Conservation (phyloP, 805 yeast species). For the Monosporozyma siamensis region DNA sequence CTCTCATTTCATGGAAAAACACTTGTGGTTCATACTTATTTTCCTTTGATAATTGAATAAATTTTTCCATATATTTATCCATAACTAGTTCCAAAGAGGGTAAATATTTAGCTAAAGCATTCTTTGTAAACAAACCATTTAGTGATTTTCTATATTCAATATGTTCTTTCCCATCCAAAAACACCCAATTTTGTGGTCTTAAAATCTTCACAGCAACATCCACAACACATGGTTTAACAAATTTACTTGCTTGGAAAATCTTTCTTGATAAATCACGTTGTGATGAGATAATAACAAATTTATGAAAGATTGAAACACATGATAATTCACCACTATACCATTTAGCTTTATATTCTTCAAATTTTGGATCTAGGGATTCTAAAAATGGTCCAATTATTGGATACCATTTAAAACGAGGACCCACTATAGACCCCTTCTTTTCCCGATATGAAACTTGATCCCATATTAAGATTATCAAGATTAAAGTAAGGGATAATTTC, state of each 20-base stretch:
- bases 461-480: conserved; percentile 44
- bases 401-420: conserved; percentile 81
- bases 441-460: conserved; percentile 74
- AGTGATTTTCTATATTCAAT: conserved; percentile 85
- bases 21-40: conserved; percentile 47
- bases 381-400: conserved; percentile 95
- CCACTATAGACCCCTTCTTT: conserved; percentile 82
- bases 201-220: conserved; percentile 92
- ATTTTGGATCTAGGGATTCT: conserved; percentile 90
- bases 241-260: conserved; percentile 72
- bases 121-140: conserved; percentile 79
- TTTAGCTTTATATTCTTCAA: conserved; percentile 83
- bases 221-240: conserved; percentile 94
- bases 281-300: conserved; percentile 91
- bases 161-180: conserved; percentile 91
- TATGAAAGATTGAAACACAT: conserved; percentile 96
- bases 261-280: conserved; percentile 83
- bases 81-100: conserved; percentile 79
- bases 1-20: conserved; percentile 91
- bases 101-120: conserved; percentile 74
- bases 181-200: conserved; percentile 96
- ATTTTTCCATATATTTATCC: conserved; percentile 69
- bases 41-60: conserved; percentile 47
- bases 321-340: conserved; percentile 93
- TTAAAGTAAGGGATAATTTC: conserved; percentile 39